Conservation (phyloP, 2,329 filamentous ascomycete genomes). For the Arthrobotrys sphaeroides region DNA sequence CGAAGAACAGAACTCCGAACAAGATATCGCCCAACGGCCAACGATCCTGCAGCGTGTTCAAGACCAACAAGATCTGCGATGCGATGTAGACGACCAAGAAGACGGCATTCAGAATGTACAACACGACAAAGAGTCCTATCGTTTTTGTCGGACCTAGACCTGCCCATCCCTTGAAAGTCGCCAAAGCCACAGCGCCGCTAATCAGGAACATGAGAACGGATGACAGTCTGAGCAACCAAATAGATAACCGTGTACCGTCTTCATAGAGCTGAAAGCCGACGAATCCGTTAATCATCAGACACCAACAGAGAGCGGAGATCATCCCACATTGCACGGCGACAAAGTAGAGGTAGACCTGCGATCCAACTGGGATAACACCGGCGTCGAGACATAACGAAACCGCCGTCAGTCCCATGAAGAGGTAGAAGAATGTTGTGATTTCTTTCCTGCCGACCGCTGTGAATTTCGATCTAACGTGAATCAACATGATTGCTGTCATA, state of each 20-base stretch:
- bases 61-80: conserved; percentile 87
- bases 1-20: conserved; percentile 90
- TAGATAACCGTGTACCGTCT: conserved; percentile 89
- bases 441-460: conserved; percentile 85
- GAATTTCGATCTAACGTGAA: conserved; percentile 96
- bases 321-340: conserved; percentile 86
- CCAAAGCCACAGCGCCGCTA: conserved; percentile 83
- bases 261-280: conserved; percentile 98
- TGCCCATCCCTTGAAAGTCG: conserved; percentile 92
- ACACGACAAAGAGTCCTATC: conserved; percentile 85
- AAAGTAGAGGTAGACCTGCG: conserved; percentile 86
- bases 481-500: conserved; percentile 97
- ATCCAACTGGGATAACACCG: conserved; percentile 86
- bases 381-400: conserved; percentile 90
- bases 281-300: conserved; percentile 94
- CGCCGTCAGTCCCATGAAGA: conserved; percentile 90
- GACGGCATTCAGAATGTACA: conserved; percentile 90
- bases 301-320: conserved; percentile 84
- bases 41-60: conserved; percentile 88
- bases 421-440: conserved; percentile 92
- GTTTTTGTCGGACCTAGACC: conserved; percentile 87
- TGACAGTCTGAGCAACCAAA: conserved; percentile 87
- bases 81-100: conserved; percentile 84
- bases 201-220: conserved; percentile 85
- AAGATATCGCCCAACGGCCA: conserved; percentile 93